These are phyloP conservation scores for Ustilago lituana DNA, from an alignment of 1,284 basidiomycete species.

Conservation along the genomic window DNA sequence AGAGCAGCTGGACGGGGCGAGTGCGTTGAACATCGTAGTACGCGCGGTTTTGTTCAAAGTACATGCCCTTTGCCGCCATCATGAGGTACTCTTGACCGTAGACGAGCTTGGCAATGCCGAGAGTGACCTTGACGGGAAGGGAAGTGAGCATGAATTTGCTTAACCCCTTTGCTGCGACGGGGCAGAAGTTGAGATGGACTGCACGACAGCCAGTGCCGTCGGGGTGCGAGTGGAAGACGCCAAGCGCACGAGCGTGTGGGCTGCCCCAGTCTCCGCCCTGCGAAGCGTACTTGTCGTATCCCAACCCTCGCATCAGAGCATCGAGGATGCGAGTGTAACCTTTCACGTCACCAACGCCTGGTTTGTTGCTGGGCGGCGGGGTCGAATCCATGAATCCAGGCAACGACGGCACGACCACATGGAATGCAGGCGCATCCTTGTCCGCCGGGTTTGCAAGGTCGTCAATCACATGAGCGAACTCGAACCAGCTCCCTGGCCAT, in stretches of 20 bases:
- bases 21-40: conserved; percentile 54
- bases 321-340: conserved; percentile 54
- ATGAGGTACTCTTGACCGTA: conserved; percentile 39
- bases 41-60: conserved; percentile 39
- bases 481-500: conserved; percentile 59
- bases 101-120: conserved; percentile 38
- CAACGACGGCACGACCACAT: conserved; percentile 60
- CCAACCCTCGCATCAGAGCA: conserved; percentile 56
- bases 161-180: conserved; percentile 39
- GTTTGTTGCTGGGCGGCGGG: conserved; percentile 36
- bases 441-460: conserved; percentile 39
- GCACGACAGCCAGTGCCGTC: conserved; percentile 55
- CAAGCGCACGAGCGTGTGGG: conserved; percentile 46
- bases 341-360: conserved; percentile 36
- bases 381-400: conserved; percentile 58
- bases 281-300: conserved; percentile 49
- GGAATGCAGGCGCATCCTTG: conserved; percentile 50
- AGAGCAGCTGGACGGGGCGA: conserved; percentile 45
- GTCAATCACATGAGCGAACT: conserved; percentile 47
- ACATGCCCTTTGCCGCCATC: conserved; percentile 34
- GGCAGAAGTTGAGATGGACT: conserved; percentile 61
- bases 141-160: conserved; percentile 40
- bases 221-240: conserved; percentile 36
- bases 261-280: conserved; percentile 63
- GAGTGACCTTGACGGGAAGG: conserved; percentile 32